phyloP scores from a whole-genome alignment of 2,329 filamentous ascomycete species.

The Penicillium sp. region DNA sequence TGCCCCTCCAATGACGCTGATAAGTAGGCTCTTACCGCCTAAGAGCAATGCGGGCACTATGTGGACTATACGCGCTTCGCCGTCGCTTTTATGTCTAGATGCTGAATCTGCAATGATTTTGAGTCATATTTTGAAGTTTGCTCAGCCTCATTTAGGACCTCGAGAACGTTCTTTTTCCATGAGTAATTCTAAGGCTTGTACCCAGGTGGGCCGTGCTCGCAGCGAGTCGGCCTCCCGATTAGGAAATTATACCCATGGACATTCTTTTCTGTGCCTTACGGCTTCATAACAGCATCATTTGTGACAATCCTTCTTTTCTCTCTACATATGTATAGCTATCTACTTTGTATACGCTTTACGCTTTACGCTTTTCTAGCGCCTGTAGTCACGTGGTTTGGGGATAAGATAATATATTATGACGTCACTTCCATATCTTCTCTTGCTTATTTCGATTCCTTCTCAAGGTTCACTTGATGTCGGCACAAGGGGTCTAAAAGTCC shows the following conservation, averaged over 20 bases:
- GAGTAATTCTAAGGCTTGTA: background rate
- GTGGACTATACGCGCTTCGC: background rate
- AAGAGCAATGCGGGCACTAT: conserved; percentile 8
- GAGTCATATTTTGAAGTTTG: background rate
- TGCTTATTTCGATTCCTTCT: too few species aligned
- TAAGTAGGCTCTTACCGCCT: conserved; percentile 21
- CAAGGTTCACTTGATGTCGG: too few species aligned
- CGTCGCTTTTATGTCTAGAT: conserved; percentile 3
- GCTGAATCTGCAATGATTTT: background rate
- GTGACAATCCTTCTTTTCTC: background rate
- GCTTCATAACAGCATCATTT: background rate
- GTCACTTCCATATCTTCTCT: too few species aligned
- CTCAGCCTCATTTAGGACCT: background rate
- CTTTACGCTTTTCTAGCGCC: background rate
- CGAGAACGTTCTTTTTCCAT: background rate
- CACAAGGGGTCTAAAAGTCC: too few species aligned
- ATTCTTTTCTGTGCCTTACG: background rate
- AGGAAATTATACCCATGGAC: background rate
- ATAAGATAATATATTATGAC: background rate
- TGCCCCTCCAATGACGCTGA: conserved; percentile 25
- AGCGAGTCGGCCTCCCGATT: conserved; percentile 7
- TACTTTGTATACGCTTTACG: background rate
- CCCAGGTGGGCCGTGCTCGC: conserved; percentile 2
- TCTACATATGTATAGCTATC: too few species aligned
- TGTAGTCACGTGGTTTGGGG: background rate